Percentiles rank a stretch among this genome's conserved stretches.
Evolutionary conservation across 108 stramenopile genomes (phyloP).

Genomic region (Skeletonema tropicum): DNA sequence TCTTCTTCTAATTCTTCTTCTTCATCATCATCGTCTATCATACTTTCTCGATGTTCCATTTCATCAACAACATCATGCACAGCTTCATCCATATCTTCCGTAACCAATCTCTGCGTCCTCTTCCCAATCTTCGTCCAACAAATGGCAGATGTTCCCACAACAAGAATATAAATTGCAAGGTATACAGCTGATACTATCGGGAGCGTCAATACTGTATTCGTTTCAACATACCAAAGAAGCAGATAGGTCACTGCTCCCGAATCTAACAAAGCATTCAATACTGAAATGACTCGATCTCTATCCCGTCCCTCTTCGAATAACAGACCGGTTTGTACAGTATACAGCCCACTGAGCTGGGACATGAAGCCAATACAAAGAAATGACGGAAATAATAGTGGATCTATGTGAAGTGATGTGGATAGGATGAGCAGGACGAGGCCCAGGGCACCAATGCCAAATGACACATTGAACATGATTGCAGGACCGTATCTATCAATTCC

Average conservation of each 20-base stretch:
- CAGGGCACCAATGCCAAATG: slow-evolving; percentile 7
- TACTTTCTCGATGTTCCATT: neutral
- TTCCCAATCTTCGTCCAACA: slow-evolving; percentile 28
- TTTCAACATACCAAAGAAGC: slow-evolving; percentile 33
- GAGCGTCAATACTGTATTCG: slow-evolving; percentile 2
- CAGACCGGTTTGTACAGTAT: slow-evolving; percentile 32
- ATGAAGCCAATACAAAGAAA: slow-evolving; percentile 31
- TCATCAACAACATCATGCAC: neutral
- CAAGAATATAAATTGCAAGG: slow-evolving; percentile 17
- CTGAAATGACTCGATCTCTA: slow-evolving; percentile 40
- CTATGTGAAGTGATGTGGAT: slow-evolving; percentile 7
- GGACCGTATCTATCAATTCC: slow-evolving; percentile 34
- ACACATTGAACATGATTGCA: neutral
- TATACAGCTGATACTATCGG: slow-evolving; percentile 16
- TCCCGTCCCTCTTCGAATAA: slow-evolving; percentile 11
- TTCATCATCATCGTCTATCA: neutral
- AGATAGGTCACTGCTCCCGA: slow-evolving; percentile 50
- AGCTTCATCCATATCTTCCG: neutral
- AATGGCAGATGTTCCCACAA: slow-evolving; percentile 16
- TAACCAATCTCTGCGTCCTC: neutral
- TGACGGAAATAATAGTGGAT: slow-evolving; percentile 21
- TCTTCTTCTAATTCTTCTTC: neutral
- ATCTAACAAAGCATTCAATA: slow-evolving; percentile 55
- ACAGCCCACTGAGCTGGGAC: slow-evolving; percentile 1
- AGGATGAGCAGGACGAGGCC: slow-evolving; percentile 14